phyloP scores from a whole-genome alignment of 2,329 filamentous ascomycete genomes.

The Sporothrix luriei region DNA sequence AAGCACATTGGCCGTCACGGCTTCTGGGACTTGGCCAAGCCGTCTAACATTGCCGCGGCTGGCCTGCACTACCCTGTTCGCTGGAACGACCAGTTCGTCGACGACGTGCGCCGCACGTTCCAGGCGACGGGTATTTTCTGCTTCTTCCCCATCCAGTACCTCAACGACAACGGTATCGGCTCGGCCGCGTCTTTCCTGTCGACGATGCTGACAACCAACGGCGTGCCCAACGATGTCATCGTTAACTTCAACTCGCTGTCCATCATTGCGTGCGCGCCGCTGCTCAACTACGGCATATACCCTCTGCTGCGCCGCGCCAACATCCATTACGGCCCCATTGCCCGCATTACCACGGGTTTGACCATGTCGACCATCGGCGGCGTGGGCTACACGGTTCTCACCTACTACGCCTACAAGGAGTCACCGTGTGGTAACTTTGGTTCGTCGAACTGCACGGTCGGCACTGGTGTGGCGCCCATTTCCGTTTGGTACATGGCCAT shows the following conservation, averaged over 20 bases:
- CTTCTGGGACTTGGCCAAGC: constrained; percentile 71
- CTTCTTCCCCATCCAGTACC: constrained; percentile 52
- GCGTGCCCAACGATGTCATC: constrained; percentile 76
- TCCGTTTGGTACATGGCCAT: constrained; percentile 62
- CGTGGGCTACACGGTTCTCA: constrained; percentile 48
- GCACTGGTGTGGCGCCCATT: constrained; percentile 47
- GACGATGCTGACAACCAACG: constrained; percentile 57
- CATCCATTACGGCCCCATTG: constrained; percentile 73
- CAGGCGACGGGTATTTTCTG: constrained; percentile 69
- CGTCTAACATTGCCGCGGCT: constrained; percentile 55
- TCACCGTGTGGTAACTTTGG: constrained; percentile 49
- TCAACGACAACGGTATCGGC: constrained; percentile 56
- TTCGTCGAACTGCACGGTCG: constrained; percentile 43
- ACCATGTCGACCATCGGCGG: constrained; percentile 52
- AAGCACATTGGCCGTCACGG: constrained; percentile 47
- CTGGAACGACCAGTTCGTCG: constrained; percentile 56
- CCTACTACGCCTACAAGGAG: constrained; percentile 48
- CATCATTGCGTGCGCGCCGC: constrained; percentile 72
- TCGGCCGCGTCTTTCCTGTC: constrained; percentile 52
- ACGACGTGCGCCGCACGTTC: constrained; percentile 65
- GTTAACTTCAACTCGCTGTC: constrained; percentile 74
- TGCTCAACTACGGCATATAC: constrained; percentile 69
- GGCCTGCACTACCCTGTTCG: constrained; percentile 45
- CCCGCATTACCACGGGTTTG: constrained; percentile 66
- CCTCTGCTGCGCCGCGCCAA: constrained; percentile 65